phyloP scores from a whole-genome alignment of 108 stramenopile species.

The Skeletonema tropicum region DNA sequence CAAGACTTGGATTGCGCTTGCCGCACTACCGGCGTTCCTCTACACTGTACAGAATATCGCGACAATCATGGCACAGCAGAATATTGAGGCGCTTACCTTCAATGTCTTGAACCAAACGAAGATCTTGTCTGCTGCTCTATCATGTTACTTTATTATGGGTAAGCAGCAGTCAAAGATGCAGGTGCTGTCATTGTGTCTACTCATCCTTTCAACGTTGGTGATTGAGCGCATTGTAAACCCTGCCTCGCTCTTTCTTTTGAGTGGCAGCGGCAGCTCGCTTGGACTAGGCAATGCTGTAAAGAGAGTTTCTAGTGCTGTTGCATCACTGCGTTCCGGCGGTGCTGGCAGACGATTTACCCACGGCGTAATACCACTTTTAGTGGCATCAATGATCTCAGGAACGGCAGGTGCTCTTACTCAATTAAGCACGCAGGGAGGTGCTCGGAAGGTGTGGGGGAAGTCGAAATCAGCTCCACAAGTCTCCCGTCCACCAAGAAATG shows the following conservation, averaged over 20 bases:
- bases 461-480: neutral
- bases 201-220: conserved; percentile 65
- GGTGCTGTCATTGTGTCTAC: conserved; percentile 68
- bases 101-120: conserved; percentile 95
- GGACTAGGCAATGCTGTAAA: conserved; percentile 13
- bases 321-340: neutral
- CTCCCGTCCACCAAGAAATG: conserved; percentile 48
- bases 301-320: conserved; percentile 14
- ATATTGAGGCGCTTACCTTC: conserved; percentile 79
- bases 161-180: conserved; percentile 73
- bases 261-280: conserved; percentile 14
- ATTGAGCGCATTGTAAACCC: conserved; percentile 59
- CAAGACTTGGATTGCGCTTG: conserved; percentile 47
- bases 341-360: conserved; percentile 37
- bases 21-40: conserved; percentile 73
- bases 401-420: conserved; percentile 84
- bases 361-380: conserved; percentile 67
- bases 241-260: conserved; percentile 13
- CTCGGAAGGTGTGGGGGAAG: conserved; percentile 30
- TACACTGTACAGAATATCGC: conserved; percentile 85
- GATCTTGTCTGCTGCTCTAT: conserved; percentile 85
- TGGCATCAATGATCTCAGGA: conserved; percentile 79
- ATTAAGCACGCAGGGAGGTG: conserved; percentile 63
- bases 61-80: conserved; percentile 70
- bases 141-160: conserved; percentile 81